Percentiles rank a stretch among this genome's conserved stretches.
These are phyloP conservation scores for Thermochaetoides thermophila DNA, from an alignment of 495 filamentous ascomycete genomes.

Conservation along the genomic window DNA sequence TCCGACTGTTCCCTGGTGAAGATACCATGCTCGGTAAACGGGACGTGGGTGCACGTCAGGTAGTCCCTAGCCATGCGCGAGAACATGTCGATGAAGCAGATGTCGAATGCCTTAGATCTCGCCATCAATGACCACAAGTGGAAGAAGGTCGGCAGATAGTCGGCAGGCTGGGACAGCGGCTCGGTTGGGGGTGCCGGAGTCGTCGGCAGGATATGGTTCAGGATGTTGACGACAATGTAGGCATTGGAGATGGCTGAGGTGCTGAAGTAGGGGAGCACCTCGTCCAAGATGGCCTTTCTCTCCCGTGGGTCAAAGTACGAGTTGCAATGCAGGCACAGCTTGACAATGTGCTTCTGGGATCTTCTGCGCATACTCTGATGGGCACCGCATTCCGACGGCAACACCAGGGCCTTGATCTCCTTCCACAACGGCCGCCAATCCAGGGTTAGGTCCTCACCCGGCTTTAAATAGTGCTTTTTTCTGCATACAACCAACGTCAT, in stretches of 20 bases:
- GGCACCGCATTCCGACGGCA: slow-evolving; percentile 59
- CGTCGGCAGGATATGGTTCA: slow-evolving; percentile 82
- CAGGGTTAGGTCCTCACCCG: slow-evolving; percentile 71
- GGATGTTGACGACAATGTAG: slow-evolving; percentile 69
- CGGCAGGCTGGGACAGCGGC: slow-evolving; percentile 58
- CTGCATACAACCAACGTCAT: slow-evolving; percentile 36
- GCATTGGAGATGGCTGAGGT: slow-evolving; percentile 81
- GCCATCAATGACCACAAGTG: slow-evolving; percentile 91
- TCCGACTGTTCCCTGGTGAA: slow-evolving; percentile 87
- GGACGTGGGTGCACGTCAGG: slow-evolving; percentile 54
- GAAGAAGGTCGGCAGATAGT: slow-evolving; percentile 82
- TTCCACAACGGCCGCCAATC: slow-evolving; percentile 90
- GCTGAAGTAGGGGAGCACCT: slow-evolving; percentile 88
- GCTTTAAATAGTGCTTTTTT: slow-evolving; percentile 88
- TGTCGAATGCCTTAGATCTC: slow-evolving; percentile 75
- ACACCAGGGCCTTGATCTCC: slow-evolving; percentile 74
- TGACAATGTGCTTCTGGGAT: slow-evolving; percentile 47
- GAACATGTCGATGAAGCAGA: slow-evolving; percentile 74
- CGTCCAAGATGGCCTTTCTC: slow-evolving; percentile 75
- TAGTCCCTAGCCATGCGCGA: slow-evolving; percentile 78
- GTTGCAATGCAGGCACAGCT: slow-evolving; percentile 78
- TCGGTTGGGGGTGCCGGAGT: slow-evolving; percentile 57
- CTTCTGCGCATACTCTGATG: slow-evolving; percentile 32
- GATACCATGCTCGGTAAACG: slow-evolving; percentile 77
- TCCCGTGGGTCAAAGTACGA: slow-evolving; percentile 84